Conservation (phyloP, 139 green algal species). For the Closterium sp. region DNA sequence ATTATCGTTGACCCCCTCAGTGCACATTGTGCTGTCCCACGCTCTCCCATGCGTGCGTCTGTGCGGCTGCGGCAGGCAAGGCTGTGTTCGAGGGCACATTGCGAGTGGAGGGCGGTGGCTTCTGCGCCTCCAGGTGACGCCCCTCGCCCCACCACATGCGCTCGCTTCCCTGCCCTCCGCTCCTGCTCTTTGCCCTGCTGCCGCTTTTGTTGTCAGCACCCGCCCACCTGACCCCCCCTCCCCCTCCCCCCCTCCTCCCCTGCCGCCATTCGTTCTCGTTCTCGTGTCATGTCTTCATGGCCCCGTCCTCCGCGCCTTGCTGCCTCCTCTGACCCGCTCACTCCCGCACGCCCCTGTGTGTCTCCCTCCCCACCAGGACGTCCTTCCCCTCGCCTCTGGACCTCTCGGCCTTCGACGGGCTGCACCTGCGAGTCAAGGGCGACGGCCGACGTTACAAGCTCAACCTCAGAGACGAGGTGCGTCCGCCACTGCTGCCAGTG, state of each 20-base stretch:
- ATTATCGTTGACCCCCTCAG: neutral
- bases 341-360: neutral
- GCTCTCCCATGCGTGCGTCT: neutral
- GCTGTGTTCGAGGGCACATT: slow-evolving; percentile 39
- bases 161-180: neutral
- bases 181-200: neutral
- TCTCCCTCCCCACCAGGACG: neutral
- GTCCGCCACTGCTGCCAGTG: neutral
- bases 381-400: slow-evolving; percentile 12
- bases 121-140: neutral
- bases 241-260: neutral
- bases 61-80: neutral
- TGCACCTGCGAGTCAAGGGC: slow-evolving; percentile 64
- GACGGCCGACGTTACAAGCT: slow-evolving; percentile 84
- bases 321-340: neutral
- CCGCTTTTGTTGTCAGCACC: neutral
- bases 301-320: neutral
- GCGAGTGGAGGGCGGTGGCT: slow-evolving; percentile 37
- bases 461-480: slow-evolving; percentile 59
- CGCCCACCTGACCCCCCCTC: neutral
- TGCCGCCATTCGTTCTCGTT: neutral
- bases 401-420: slow-evolving; percentile 31
- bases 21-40: neutral
- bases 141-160: too few relatives aligned
- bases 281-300: neutral